Base-by-base conservation (phyloP, 306 rosid genomes). In the Cicer pinnatifidum region DNA sequence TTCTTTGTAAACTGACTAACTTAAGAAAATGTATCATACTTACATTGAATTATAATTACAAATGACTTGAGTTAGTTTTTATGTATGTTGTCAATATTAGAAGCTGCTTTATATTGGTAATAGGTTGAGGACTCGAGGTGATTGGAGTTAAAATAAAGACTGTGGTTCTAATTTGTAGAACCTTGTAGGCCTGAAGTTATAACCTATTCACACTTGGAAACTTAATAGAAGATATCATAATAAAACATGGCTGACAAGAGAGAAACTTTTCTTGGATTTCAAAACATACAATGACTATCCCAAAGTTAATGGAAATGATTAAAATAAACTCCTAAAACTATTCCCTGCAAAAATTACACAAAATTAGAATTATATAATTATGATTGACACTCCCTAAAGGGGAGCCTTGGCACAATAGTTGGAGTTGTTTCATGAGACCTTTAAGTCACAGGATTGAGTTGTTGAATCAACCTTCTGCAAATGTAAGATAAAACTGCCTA, bases 131-230 rank as follows among this genome's bases (percentile, higher is more conserved):
- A 51, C 11, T 64, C 5, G 38, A 45, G 41, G 33, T 15, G 11
- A n/a, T 50, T 64, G 79, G 11, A 48, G 44, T 64, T 50, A 52
- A 33, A 64, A 51, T 63, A 19, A 17, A 50, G 43, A 17, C 50
- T 51, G 20, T 11, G 59, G 72, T 40, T 65, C 54, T 50, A 28
- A 47, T 37, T 48, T 62, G 38, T 17, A 40, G 72, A 50, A 64
- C 46, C 44, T 19, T 40, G 48, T 11, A 19, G 56, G 3, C 41
- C 9, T 63, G 12, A 43, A 15, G 58, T 20, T 33, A 17, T 64
- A 75, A 23, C 67, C 43, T 51, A 41, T 58, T 69, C 46, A 45
- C 19, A 56, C 50, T 57, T 58, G 41, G 60, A 46, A 58, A 35
- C 62, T 58, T 59, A 69, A 37, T 12, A 19, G 20, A 17, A 58